Conservation (phyloP, 2,329 filamentous ascomycete species). For the Bimuria novae-zelandiae region DNA sequence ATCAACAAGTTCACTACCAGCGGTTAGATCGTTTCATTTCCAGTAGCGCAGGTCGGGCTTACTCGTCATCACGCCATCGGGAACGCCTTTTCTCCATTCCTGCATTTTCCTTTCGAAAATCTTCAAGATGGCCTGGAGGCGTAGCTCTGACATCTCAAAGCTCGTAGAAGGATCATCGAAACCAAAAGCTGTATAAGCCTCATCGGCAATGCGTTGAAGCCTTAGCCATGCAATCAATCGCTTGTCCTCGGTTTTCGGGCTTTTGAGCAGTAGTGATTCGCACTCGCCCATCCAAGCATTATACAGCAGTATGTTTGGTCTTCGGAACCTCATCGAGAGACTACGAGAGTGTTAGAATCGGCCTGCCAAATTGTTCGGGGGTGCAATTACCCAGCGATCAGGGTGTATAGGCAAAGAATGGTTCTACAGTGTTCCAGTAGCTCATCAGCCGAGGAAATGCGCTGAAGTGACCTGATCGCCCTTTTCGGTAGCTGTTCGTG, state of each 20-base stretch:
- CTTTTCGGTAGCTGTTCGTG: constrained; percentile 44
- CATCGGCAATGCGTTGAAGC: constrained; percentile 43
- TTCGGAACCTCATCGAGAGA: constrained; percentile 39
- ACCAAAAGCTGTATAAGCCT: constrained; percentile 43
- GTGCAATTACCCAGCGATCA: constrained; percentile 33
- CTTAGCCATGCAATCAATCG: constrained; percentile 37
- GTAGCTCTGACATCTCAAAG: constrained; percentile 42
- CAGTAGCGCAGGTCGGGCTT: constrained; percentile 7
- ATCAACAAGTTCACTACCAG: constrained; percentile 26
- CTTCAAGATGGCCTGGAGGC: constrained; percentile 41
- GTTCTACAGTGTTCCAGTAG: constrained; percentile 43
- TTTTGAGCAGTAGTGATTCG: constrained; percentile 36
- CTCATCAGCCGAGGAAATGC: constrained; percentile 42
- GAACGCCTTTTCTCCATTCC: constrained; percentile 40
- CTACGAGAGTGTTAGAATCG: constrained; percentile 12
- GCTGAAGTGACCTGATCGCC: constrained; percentile 36
- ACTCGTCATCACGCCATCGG: constrained; percentile 38
- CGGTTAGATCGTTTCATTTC: not conserved
- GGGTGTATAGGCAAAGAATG: constrained; percentile 36
- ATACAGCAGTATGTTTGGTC: constrained; percentile 40
- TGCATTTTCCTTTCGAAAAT: constrained; percentile 44
- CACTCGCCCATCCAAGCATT: constrained; percentile 47
- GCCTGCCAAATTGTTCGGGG: not conserved
- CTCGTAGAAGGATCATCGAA: constrained; percentile 46
- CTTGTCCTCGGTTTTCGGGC: constrained; percentile 35